Evolutionary conservation across 1,284 basidiomycete genomes (phyloP).

Genomic region (Peniophora sp.): DNA sequence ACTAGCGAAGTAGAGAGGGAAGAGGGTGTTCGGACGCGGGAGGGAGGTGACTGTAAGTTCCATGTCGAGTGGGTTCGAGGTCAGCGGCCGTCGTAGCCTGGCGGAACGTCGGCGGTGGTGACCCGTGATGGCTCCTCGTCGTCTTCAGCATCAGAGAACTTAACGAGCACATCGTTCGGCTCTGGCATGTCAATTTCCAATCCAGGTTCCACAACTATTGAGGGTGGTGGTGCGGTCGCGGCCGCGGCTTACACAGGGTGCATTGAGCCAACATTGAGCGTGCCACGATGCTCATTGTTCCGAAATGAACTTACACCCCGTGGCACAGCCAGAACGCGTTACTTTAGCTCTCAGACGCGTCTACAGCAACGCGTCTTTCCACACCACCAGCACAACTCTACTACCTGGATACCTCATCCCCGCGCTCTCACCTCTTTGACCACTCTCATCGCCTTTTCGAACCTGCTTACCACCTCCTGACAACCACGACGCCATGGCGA

Average conservation of each 20-base stretch:
- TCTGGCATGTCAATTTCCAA: slow-evolving; percentile 1
- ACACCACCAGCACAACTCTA: no score
- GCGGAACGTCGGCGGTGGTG: slow-evolving; percentile 8
- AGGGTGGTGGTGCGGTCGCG: slow-evolving; percentile 5
- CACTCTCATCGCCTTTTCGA: no score
- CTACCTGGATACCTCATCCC: not conserved
- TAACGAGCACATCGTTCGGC: slow-evolving; percentile 4
- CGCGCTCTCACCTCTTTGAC: not conserved
- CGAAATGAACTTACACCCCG: no score
- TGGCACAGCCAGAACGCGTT: not conserved
- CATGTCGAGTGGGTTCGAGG: slow-evolving; percentile 13
- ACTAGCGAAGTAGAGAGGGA: slow-evolving; percentile 44
- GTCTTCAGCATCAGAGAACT: slow-evolving; percentile 9
- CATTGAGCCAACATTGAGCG: not conserved
- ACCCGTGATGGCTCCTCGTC: slow-evolving; percentile 9
- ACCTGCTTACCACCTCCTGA: not conserved
- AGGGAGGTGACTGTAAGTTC: slow-evolving; percentile 32
- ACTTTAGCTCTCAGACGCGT: no score
- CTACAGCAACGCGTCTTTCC: no score
- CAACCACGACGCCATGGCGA: not conserved
- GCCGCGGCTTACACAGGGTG: no score
- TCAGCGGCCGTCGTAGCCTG: slow-evolving; percentile 8
- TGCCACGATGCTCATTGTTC: no score
- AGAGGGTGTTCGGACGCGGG: slow-evolving; percentile 32
- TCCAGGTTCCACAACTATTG: slow-evolving; percentile 17